Base-by-base conservation (phyloP, 352 stramenopile genomes). In the Thalassiosira mediterranea region DNA sequence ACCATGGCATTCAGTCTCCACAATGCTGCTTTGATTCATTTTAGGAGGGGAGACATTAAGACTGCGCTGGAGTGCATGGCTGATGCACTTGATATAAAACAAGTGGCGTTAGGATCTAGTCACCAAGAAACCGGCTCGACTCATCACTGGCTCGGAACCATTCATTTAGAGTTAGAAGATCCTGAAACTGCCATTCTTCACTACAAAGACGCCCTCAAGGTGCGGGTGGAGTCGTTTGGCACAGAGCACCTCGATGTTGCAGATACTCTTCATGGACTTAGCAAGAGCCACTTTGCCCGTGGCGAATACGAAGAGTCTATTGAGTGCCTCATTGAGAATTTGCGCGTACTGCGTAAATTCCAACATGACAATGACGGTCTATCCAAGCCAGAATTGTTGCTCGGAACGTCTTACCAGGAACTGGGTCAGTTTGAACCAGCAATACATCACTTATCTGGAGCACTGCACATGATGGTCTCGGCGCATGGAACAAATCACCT, bases 321-420 rank as follows among this genome's bases (percentile, higher is more conserved):
- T 42, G 69, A 84, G 44, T 84, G 72, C 52, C 58, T 87, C 1
- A 58, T 76, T 64, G 83, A 90, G 75, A 81, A 74, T 71, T 62
- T 86, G 37, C 67, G 73, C 31, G 68, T 89, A 21, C 67, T 72
- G 31, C 54, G 21, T 21, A 77, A 74, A 37, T 70, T 69, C 72
- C 59, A 23, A 49, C 57, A 31, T 46, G 56, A 75, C 19, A 65
- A 80, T 48, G 66, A 70, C 54, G 54, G 68, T 46, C 29, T 78
- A 17, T 67, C 67, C n/a, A 75, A 78, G 17, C 62, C 82, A 11
- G 59, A 75, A 47, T 69, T 85, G 5, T 31, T 83, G 25, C 53
- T 89, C 25, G 79, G 79, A 19, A 84, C 49, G 38, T 79, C 60
- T 19, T 86, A 77, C 42, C 81, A 83, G 52, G 82, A 89, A 48